Evolutionary conservation across 441 rosid species (phyloP), one percentile per base, ranked within the genome.

Genomic region (Arabidopsis hybrid): DNA sequence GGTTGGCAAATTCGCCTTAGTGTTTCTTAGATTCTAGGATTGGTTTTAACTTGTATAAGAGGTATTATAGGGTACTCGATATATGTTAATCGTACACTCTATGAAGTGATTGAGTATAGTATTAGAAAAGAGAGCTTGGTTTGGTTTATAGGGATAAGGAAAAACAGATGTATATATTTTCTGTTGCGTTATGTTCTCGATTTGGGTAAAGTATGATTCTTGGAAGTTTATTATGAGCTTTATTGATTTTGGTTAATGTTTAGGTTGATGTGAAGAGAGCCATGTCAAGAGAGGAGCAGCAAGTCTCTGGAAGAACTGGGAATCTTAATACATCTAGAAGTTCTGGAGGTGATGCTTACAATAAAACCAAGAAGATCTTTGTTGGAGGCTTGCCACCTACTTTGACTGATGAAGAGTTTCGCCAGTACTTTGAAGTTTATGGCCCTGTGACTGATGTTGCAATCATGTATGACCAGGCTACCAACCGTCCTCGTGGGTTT

Each of bases 331-430:
- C 87, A 55, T 73, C 74, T 68, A 85, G 99, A 83, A 84, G 69
- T 51, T 62, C 83, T 71, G 89, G 86, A 42, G 71, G 76, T 47
- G 89, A 86, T 59, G 87, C 95, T 77, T 80, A 70, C 76, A 72
- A 77, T 47, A 85, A 85, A 81, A 91, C 95, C 32, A 91, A 92
- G 81, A 95, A 95, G 84, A 91, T 95, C 51, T 95, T 95, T 80
- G 97, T 95, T 11, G 99, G 99, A 80, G 99, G 99, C 38, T 82
- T 95, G 84, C 97, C 99, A 40, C 88, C 99, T n/a, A 83, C 91
- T 57, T 66, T 95, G 67, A 87, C 88, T 18, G 95, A 91, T 31
- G 99, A 95, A n/a, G 96, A 85, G 43, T 95, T 95, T 77, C 92
- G 95, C 6, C 86, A 86, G 61, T 89, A 89, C 71, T 95, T 95